A percentile compares a stretch with the other conserved stretches of the same genome.
Evolutionary conservation across 1,284 basidiomycete species (phyloP).

Genomic region (Ustanciosporium gigantosporum): DNA sequence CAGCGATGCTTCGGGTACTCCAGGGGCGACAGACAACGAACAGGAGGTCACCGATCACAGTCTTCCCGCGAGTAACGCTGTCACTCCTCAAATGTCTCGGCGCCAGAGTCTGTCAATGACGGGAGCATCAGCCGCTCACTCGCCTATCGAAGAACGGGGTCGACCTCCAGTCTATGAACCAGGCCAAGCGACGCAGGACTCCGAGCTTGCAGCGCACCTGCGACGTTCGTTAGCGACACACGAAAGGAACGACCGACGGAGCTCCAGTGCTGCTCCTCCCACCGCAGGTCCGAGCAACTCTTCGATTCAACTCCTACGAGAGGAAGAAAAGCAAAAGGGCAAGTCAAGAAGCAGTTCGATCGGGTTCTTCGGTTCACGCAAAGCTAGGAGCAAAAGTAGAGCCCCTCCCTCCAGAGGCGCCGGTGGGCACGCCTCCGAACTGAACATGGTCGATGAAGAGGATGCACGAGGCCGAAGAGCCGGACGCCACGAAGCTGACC

Average conservation of each 20-base stretch:
- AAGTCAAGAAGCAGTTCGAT: slow-evolving; percentile 34
- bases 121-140: slow-evolving; percentile 2
- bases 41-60: slow-evolving; percentile 27
- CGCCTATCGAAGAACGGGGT: slow-evolving; percentile 7
- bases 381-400: slow-evolving; percentile 35
- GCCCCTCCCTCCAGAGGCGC: slow-evolving; percentile 6
- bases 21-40: not conserved
- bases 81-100: slow-evolving; percentile 29
- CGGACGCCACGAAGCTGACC: slow-evolving; percentile 9
- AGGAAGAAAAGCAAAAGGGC: slow-evolving; percentile 23
- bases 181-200: not conserved
- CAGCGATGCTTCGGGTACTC: not conserved
- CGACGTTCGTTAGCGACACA: slow-evolving; percentile 22
- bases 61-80: slow-evolving; percentile 17
- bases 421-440: slow-evolving; percentile 17
- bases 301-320: slow-evolving; percentile 2
- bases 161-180: not conserved
- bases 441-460: slow-evolving; percentile 34
- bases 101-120: slow-evolving; percentile 21
- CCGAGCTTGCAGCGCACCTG: slow-evolving; percentile 26
- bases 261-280: slow-evolving; percentile 19
- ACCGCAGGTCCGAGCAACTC: slow-evolving; percentile 2
- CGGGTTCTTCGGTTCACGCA: slow-evolving; percentile 34
- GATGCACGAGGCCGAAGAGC: slow-evolving; percentile 24
- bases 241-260: slow-evolving; percentile 11